phyloP scores from a whole-genome alignment of 2,329 filamentous ascomycete species.

The Monilinia aucupariae region DNA sequence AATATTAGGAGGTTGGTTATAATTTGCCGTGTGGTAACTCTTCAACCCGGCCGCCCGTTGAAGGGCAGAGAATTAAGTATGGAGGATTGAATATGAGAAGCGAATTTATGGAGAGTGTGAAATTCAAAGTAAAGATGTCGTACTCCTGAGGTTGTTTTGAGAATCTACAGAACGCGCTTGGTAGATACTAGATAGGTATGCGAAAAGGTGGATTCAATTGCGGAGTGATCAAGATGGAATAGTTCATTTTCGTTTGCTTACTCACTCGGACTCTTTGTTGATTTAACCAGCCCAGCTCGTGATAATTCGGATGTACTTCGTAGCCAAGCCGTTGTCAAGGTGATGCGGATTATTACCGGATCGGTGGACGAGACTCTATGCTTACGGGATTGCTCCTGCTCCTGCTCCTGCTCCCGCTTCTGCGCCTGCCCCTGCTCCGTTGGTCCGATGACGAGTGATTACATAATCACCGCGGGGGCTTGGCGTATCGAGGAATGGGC shows the following conservation, averaged over 20 bases:
- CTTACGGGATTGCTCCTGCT: too few species aligned
- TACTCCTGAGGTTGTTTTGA: constrained; percentile 3
- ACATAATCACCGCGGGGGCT: background rate
- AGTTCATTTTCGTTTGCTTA: background rate
- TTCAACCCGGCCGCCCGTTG: background rate
- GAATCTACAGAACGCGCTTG: constrained; percentile 1
- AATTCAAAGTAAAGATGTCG: background rate
- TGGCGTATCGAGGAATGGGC: background rate
- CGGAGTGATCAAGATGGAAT: constrained; percentile 1
- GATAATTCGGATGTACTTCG: too few species aligned
- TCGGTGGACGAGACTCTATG: background rate
- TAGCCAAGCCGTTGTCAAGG: background rate
- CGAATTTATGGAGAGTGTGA: constrained; percentile 6
- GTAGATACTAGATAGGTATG: constrained; percentile 8
- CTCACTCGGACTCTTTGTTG: constrained; percentile 1
- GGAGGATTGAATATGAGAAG: background rate
- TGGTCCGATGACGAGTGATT: background rate
- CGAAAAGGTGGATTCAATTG: constrained; percentile 14
- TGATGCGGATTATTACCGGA: constrained; percentile 5
- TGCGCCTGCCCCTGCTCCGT: too few species aligned
- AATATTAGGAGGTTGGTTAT: background rate
- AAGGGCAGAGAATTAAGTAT: constrained; percentile 10
- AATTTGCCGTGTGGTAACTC: background rate
- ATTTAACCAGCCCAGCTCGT: background rate
- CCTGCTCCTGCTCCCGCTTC: too few species aligned